Evolutionary conservation across 2,329 filamentous ascomycete genomes (phyloP).

Genomic region (Penicillium vulpinum): DNA sequence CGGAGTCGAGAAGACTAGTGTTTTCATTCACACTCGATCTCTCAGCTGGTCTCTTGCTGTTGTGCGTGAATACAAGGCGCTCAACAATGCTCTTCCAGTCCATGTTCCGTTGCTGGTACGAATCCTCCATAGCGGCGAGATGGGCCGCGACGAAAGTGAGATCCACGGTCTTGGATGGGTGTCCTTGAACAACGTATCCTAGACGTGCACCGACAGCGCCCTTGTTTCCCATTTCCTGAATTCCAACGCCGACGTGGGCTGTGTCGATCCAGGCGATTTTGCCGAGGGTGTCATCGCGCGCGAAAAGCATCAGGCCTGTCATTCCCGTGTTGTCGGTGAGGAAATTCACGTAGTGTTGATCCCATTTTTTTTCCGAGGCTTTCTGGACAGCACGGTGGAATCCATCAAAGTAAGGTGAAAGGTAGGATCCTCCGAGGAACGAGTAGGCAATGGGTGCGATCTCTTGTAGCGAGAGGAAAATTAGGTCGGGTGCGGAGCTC

Average conservation of each 20-base stretch:
- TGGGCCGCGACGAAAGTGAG: constrained; percentile 88
- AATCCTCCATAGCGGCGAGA: constrained; percentile 83
- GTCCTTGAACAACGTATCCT: constrained; percentile 51
- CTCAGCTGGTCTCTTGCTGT: constrained; percentile 9
- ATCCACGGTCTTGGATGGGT: constrained; percentile 54
- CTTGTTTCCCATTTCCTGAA: constrained; percentile 92
- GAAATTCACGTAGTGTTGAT: constrained; percentile 66
- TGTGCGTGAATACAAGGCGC: constrained; percentile 68
- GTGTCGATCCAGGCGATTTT: constrained; percentile 67
- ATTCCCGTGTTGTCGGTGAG: constrained; percentile 77
- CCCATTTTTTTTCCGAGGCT: constrained; percentile 56
- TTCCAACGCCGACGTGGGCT: constrained; percentile 81
- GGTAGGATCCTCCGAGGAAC: constrained; percentile 79
- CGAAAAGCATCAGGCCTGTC: constrained; percentile 86
- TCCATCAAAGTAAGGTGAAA: constrained; percentile 72
- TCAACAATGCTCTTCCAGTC: constrained; percentile 87
- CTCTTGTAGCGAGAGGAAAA: constrained; percentile 77
- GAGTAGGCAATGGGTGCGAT: constrained; percentile 79
- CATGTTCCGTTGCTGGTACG: constrained; percentile 70
- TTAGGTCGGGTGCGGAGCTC: constrained; percentile 58
- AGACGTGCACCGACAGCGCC: constrained; percentile 81
- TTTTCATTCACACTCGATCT: constrained; percentile 29
- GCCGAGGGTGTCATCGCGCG: constrained; percentile 58
- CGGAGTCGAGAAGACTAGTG: constrained; percentile 31
- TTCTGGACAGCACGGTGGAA: constrained; percentile 71